Evolutionary conservation across 228 moss, liverwort and hornwort species (phyloP).

Genomic region (Sphagnum fallax): DNA sequence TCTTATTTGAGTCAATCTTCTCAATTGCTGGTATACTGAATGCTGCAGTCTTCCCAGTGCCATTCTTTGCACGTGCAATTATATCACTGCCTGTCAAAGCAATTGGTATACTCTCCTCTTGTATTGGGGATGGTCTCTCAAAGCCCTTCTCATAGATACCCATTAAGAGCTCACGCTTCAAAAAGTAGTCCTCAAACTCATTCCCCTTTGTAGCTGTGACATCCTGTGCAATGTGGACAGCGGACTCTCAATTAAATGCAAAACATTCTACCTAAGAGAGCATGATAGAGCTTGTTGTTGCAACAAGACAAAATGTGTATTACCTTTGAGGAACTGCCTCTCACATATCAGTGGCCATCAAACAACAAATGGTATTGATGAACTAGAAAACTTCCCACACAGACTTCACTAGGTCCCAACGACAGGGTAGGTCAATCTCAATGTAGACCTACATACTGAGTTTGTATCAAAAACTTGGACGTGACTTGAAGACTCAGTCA

Average conservation of each 20-base stretch:
- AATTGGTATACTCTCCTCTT: slow-evolving; percentile 64
- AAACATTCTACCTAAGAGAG: not conserved
- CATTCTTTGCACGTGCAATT: slow-evolving; percentile 64
- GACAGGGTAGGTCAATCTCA: too few species aligned
- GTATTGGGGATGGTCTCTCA: slow-evolving; percentile 57
- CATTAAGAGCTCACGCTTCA: slow-evolving; percentile 58
- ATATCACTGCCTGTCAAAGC: slow-evolving; percentile 57
- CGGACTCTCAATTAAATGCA: not conserved
- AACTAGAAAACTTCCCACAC: not conserved
- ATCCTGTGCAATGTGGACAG: slow-evolving; percentile 9
- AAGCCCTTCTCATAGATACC: slow-evolving; percentile 65
- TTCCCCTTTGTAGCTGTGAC: slow-evolving; percentile 51
- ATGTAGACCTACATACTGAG: too few species aligned
- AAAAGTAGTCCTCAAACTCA: slow-evolving; percentile 53
- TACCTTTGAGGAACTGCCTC: too few species aligned
- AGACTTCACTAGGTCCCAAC: not conserved
- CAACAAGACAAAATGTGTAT: too few species aligned
- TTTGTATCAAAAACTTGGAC: too few species aligned
- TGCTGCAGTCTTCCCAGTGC: slow-evolving; percentile 64
- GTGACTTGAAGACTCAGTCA: too few species aligned
- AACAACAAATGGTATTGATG: too few species aligned
- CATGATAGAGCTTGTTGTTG: too few species aligned
- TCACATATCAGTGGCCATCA: too few species aligned
- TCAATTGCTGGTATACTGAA: slow-evolving; percentile 62
- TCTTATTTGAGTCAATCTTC: slow-evolving; percentile 61